A percentile compares a stretch with the other conserved stretches of the same genome.
phyloP scores from a whole-genome alignment of 1,284 basidiomycete genomes.

The Rhodotorula sp. region DNA sequence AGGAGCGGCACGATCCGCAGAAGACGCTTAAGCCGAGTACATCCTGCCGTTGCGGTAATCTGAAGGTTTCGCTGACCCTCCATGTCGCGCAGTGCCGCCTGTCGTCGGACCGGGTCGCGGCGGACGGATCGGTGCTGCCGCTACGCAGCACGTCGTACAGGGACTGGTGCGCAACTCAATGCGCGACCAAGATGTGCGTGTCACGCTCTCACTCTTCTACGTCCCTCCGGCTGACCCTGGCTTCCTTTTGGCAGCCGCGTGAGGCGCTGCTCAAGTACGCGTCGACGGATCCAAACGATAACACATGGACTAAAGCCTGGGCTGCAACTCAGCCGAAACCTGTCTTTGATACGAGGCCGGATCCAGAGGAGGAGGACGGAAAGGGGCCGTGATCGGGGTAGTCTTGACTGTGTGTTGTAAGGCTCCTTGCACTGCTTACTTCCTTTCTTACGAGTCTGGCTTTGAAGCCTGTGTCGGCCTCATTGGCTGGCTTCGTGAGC shows the following conservation, averaged over 20 bases:
- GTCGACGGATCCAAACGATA: constrained; percentile 49
- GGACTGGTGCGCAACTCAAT: constrained; percentile 83
- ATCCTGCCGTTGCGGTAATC: not conserved
- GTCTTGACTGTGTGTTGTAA: too few species aligned
- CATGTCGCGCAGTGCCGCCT: constrained; percentile 62
- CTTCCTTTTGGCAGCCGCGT: constrained; percentile 65
- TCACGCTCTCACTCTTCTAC: constrained; percentile 6
- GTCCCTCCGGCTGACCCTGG: constrained; percentile 72
- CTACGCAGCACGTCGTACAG: constrained; percentile 91
- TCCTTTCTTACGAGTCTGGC: too few species aligned
- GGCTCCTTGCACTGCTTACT: too few species aligned
- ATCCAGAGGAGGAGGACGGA: constrained; percentile 16
- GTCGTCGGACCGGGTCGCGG: constrained; percentile 86
- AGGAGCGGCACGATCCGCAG: constrained; percentile 78
- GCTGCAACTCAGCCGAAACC: constrained; percentile 36
- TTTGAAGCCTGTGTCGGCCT: too few species aligned
- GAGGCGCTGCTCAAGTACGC: constrained; percentile 96
- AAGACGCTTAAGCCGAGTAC: constrained; percentile 76
- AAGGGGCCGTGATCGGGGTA: not conserved
- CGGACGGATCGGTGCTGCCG: constrained; percentile 89
- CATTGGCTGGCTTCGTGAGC: too few species aligned
- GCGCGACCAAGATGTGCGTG: constrained; percentile 86
- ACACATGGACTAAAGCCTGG: constrained; percentile 39
- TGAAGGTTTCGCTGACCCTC: not conserved
- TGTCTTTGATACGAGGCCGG: constrained; percentile 29